phyloP scores from a whole-genome alignment of 805 yeast species.

The Nakazawaea laoshanensis region DNA sequence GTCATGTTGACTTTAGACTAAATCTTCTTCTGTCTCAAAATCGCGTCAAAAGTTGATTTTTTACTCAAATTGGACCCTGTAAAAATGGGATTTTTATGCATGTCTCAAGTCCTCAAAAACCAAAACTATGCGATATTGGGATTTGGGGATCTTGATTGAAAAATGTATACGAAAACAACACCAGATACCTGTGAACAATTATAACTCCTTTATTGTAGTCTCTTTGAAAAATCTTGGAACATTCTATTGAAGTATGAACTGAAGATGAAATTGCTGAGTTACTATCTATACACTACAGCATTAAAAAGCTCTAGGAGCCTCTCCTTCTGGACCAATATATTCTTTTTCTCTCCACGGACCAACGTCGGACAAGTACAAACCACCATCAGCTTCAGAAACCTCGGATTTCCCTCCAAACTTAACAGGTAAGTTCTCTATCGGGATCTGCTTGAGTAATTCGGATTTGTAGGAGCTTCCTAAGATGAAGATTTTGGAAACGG shows the following conservation, averaged over 20 bases:
- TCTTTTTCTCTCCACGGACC: constrained; percentile 97
- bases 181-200: not conserved
- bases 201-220: not conserved
- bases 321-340: constrained; percentile 92
- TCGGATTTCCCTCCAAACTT: constrained; percentile 84
- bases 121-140: too few relatives aligned
- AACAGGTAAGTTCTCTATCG: constrained; percentile 82
- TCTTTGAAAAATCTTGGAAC: too few relatives aligned
- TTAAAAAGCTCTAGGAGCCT: constrained; percentile 61
- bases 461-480: constrained; percentile 70
- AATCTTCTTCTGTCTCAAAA: too few relatives aligned
- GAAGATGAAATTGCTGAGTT: too few relatives aligned
- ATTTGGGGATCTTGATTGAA: too few relatives aligned
- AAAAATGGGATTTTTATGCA: too few relatives aligned
- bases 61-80: too few relatives aligned
- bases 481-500: constrained; percentile 90
- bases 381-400: constrained; percentile 62
- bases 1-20: too few relatives aligned
- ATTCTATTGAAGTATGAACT: not conserved
- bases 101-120: too few relatives aligned
- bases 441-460: constrained; percentile 86
- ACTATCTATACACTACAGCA: constrained; percentile 8
- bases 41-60: too few relatives aligned
- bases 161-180: too few relatives aligned
- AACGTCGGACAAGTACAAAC: constrained; percentile 77